Percentiles rank a stretch among this genome's conserved stretches.
Evolutionary conservation across 257 asterid species (phyloP).

Genomic region (Penstemon davidsonii): DNA sequence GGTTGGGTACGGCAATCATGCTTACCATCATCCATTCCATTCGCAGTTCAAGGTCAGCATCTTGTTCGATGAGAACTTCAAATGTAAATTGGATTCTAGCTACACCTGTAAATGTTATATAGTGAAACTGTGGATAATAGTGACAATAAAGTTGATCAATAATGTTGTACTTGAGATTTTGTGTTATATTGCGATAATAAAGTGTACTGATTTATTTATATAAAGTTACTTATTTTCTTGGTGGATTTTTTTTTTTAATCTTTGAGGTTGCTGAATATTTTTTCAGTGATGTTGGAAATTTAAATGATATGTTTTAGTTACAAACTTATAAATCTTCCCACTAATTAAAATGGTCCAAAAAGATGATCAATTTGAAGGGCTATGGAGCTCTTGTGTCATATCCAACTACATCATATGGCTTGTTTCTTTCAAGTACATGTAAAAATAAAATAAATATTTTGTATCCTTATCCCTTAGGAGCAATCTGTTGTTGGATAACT

Average conservation of each 20-base stretch:
- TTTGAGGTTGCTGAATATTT: neutral
- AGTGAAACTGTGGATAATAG: constrained; percentile 38
- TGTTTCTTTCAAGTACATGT: neutral
- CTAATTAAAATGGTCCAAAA: neutral
- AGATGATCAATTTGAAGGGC: constrained; percentile 6
- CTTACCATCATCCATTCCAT: constrained; percentile 66
- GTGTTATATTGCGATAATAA: constrained; percentile 33
- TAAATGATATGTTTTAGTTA: constrained; percentile 19
- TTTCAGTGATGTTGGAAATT: neutral
- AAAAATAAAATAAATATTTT: neutral
- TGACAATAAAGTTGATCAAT: constrained; percentile 30
- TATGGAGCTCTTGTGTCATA: constrained; percentile 6
- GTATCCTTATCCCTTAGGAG: constrained; percentile 3
- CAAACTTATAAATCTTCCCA: neutral
- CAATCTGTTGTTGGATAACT: constrained; percentile 6
- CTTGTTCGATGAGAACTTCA: constrained; percentile 66
- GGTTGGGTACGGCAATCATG: constrained; percentile 64
- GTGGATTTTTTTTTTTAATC: constrained; percentile 15
- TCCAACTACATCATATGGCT: constrained; percentile 1
- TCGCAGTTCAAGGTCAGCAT: constrained; percentile 99
- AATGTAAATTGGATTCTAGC: constrained; percentile 50
- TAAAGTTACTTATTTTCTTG: constrained; percentile 29
- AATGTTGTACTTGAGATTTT: constrained; percentile 30
- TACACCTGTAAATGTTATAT: constrained; percentile 38
- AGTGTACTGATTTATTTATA: constrained; percentile 42